Base-by-base conservation (phyloP, 176 grass and related monocot genomes). In the Canna indica region DNA sequence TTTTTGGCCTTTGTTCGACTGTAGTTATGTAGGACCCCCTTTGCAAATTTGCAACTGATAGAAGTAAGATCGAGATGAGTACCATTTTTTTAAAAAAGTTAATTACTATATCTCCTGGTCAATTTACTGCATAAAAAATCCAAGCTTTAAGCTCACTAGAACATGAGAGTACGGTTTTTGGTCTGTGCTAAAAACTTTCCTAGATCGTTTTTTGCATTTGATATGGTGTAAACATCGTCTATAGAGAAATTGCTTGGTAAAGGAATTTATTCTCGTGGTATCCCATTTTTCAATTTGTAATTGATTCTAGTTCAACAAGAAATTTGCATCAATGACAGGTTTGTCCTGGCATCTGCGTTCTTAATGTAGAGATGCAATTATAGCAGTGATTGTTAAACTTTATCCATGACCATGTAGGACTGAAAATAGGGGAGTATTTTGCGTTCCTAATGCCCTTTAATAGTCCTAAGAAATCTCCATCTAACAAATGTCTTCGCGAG, bases 21-120 rank as follows among this genome's bases (percentile, higher is more conserved):
- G 7, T 44, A 5, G 5, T 44, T 11, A 10, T 44, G 41, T 44
- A 11, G 13, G 41, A 44, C 13, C 13, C 41, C 7, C 41, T 44
- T 44, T 44, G 41, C 13, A 44, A 44, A 44, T 11, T 10, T 5
- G 5, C 1, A 44, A 44, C 1, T 2, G 41, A 44, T 44, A 11
- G 41, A 44, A 44, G 7, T 38, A 44, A 44, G n/a, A 44, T 11
- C 41, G 7, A 44, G 9, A 1, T 11, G 5, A 44, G 41, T 44
- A n/a, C n/a, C 13, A 44, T 44, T 44, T 44, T 44, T 44, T 44
- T 44, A 3, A 3, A 4, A 18, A 24, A 54, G 72, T 81, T 45
- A 48, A 68, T 95, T 69, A 36, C 34, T 61, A 44, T 50, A 2
- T 26, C 0, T 68, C 44, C 35, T 61, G 44, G 63, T 80, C 17